Evolutionary conservation across 495 filamentous ascomycete genomes (phyloP), one percentile per base, ranked within the genome.

Genomic region (Penicillium pulvis): DNA sequence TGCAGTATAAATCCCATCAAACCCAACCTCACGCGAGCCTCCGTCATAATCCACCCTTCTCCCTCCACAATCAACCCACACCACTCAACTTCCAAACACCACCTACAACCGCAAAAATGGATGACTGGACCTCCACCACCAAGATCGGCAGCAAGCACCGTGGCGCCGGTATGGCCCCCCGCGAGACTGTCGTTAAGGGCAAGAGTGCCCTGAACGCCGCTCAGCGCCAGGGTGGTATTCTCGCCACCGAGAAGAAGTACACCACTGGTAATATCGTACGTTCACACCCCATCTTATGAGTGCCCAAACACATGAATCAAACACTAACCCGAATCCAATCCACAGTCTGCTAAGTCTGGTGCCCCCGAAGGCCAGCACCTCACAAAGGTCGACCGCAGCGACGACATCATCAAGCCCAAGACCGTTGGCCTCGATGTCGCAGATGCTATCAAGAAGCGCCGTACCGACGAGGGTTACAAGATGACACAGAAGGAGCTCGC

Each of bases 401-500:
- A 98, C 82, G 94, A 97, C 72, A 96, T 97, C 78, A 86, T 97
- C 73, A 96, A 96, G 79, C 92, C 92, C 64, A 93, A 92, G 75
- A 96, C 91, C 53, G 83, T 97, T 49, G 91, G 92, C 64, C 72
- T 77, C 59, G 79, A 84, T 51, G 91, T 98, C 59, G 92, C 89
- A 59, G 83, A 89, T 57, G 91, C 88, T 24, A 96, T 98, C 83
- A 83, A 84, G 63, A 80, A 83, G 67, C 83, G 85, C 56, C 87
- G 91, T 41, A 90, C 78, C 80, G 89, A 85, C 68, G 86, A 86
- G 57, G 79, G 78, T 55, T 80, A 79, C 74, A 92, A 94, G 79
- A 90, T 98, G 89, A 94, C 93, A 35, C 94, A 98, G 82, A 95
- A 94, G 81, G 92, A 98, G 65, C 86, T 98, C 43, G 95, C 92